These are phyloP conservation scores for Lactarius vividus DNA, from an alignment of 768 basidiomycete species.

Conservation along the genomic window DNA sequence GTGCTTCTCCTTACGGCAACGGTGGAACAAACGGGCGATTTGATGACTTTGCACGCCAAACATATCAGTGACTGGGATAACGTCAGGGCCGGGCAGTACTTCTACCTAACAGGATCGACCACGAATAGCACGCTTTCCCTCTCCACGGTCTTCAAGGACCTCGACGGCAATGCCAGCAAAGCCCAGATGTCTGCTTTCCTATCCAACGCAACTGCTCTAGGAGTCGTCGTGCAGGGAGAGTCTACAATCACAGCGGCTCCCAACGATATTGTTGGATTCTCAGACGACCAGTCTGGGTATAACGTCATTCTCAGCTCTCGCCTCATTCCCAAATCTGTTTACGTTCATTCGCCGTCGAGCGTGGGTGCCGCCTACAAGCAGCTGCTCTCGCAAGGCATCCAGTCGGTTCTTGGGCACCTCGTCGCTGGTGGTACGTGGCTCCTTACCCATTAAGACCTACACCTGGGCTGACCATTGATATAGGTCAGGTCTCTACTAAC, in stretches of 20 bases:
- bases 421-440: conserved; percentile 16
- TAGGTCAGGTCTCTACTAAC: conserved; percentile 38
- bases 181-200: conserved; percentile 21
- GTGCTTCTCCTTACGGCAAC: conserved; percentile 34
- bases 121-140: conserved; percentile 15
- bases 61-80: conserved; percentile 14
- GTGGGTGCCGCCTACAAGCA: conserved; percentile 20
- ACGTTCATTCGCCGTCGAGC: background rate
- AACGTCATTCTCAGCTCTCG: conserved; percentile 24
- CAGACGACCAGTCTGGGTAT: conserved; percentile 19
- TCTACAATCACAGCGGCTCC: conserved; percentile 10
- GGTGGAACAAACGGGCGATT: conserved; percentile 39
- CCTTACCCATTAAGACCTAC: background rate
- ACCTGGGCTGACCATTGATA: background rate
- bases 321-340: conserved; percentile 17
- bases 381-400: conserved; percentile 17
- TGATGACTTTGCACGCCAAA: conserved; percentile 32
- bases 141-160: conserved; percentile 28
- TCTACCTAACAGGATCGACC: conserved; percentile 32
- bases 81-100: conserved; percentile 26
- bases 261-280: conserved; percentile 11
- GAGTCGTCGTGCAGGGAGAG: conserved; percentile 24
- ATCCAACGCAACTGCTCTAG: conserved; percentile 19
- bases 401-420: conserved; percentile 4
- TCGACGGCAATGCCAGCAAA: conserved; percentile 25